Percentiles rank a stretch among this genome's conserved stretches.
Conservation (phyloP, 441 rosid species). For the Pelargonium australe region DNA sequence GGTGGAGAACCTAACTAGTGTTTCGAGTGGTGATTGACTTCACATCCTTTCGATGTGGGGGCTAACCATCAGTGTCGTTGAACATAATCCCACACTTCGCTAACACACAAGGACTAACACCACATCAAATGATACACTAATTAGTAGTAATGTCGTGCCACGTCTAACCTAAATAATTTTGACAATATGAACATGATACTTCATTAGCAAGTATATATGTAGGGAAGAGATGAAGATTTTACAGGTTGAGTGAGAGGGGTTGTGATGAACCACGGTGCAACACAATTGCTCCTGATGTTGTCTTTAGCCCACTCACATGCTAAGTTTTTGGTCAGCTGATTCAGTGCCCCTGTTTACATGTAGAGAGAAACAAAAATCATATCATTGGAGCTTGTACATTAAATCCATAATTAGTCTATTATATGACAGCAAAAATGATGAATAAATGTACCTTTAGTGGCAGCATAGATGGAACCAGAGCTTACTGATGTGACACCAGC, state of each 20-base stretch:
- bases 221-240: conserved; percentile 35
- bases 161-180: too few species aligned
- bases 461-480: conserved; percentile 55
- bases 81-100: too few species aligned
- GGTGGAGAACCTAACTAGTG: too few species aligned
- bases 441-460: conserved; percentile 48
- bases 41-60: too few species aligned
- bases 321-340: conserved; percentile 48
- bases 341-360: conserved; percentile 44
- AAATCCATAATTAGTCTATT: background rate
- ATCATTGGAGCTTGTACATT: conserved; percentile 12
- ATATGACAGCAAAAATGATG: background rate
- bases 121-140: too few species aligned
- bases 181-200: too few species aligned
- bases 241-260: conserved; percentile 21
- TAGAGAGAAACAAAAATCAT: background rate
- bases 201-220: too few species aligned
- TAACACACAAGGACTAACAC: background rate
- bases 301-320: conserved; percentile 70
- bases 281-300: conserved; percentile 53
- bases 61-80: background rate
- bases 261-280: conserved; percentile 66
- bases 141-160: too few species aligned
- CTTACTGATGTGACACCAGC: conserved; percentile 61
- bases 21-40: too few species aligned